Percentiles rank a stretch among this genome's conserved stretches.
These are phyloP conservation scores for Colletotrichum australisinense DNA, from an alignment of 2,329 filamentous ascomycete species.

Conservation along the genomic window DNA sequence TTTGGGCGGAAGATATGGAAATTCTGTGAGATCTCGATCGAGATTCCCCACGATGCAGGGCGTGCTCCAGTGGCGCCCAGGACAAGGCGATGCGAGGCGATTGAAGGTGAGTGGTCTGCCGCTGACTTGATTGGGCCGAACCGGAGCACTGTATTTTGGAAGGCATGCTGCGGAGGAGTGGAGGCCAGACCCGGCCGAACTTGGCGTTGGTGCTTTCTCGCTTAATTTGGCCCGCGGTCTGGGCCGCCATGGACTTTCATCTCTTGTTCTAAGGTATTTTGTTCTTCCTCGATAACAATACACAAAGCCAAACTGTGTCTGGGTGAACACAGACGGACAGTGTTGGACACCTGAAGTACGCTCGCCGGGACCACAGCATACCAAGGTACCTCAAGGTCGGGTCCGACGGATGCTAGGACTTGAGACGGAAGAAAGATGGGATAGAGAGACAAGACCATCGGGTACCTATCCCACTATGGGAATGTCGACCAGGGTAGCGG, in stretches of 20 bases:
- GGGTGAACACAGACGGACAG: neutral
- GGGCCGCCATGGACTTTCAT: constrained; percentile 13
- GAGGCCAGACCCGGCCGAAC: neutral
- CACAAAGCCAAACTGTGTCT: neutral
- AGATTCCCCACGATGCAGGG: constrained; percentile 31
- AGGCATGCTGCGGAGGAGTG: neutral
- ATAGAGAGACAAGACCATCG: neutral
- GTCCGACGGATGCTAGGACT: neutral
- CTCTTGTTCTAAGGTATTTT: no score
- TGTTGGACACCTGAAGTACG: no score
- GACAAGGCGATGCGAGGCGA: constrained; percentile 16
- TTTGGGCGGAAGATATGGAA: constrained; percentile 14
- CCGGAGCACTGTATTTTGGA: neutral
- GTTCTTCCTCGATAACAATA: neutral
- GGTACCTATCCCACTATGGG: neutral
- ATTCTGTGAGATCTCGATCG: constrained; percentile 19
- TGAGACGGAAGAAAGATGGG: neutral
- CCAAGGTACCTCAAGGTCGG: neutral
- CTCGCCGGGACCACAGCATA: neutral
- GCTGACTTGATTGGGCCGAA: neutral
- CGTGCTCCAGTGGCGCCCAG: constrained; percentile 19
- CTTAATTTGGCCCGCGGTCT: constrained; percentile 1
- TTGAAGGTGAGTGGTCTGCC: neutral
- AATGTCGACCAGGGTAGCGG: neutral
- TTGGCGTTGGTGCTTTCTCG: neutral